Evolutionary conservation across 192 early-diverging fungal species (phyloP), one percentile per base, ranked within the genome.

Genomic region (Bifiguratus adelaidae): DNA sequence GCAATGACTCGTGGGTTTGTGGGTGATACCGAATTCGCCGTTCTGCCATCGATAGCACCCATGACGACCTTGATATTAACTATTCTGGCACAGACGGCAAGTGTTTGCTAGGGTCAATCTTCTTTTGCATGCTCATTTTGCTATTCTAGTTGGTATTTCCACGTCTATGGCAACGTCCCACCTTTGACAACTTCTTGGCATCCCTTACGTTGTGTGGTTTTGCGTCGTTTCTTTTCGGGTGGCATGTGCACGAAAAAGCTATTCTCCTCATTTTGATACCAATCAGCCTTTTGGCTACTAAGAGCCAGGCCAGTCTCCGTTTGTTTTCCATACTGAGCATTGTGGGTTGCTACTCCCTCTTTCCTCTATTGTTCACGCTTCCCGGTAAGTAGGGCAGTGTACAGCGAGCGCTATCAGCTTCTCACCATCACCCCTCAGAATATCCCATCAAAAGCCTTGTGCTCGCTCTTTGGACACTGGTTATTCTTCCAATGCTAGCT

Each of bases 231-330:
- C 54, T 94, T 53, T 95, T 94, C 64, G 91, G 92, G 27, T 98
- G 92, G 92, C 95, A 98, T 67, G 95, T 98, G 13, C 95, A 98
- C 49, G 95, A 98, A 50, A 98, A 98, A 60, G 95, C 95, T 0
- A 78, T 93, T 11, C 65, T 98, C 47, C 48, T 95, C 47, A 73
- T 89, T 26, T 50, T 81, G 48, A 70, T 85, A 32, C 83, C 83
- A 15, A 63, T 80, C 28, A 62, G 81, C 21, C 48, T 83, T 23
- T 60, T 69, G 32, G 78, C 67, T 7, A 45, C 48, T 0, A 52
- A 67, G 29, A 77, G 67, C 16, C 41, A 54, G 4, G 24, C 44
- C 15, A 71, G 75, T 49, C 67, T 80, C 19, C 72, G 74, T 18
- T 41, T 70, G 12, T 83, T 82, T 44, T 61, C 72, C 37, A 71